These are phyloP conservation scores for Saccharomyces eubayanus DNA, from an alignment of 805 yeast genomes.

Conservation along the genomic window DNA sequence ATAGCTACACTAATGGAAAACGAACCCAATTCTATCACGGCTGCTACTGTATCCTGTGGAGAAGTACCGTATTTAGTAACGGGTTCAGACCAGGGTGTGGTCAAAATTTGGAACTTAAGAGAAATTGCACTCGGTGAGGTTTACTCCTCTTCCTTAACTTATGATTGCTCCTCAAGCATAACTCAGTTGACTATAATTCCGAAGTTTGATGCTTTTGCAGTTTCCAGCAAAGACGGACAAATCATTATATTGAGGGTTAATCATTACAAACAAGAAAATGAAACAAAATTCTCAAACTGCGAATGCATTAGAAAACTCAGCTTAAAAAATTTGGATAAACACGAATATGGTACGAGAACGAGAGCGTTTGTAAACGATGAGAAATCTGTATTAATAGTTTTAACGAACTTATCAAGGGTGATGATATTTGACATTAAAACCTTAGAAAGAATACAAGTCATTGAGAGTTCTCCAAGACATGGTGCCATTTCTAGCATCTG, in stretches of 20 bases:
- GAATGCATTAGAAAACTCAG: conserved; percentile 19
- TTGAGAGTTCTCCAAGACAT: conserved; percentile 51
- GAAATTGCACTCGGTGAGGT: conserved; percentile 56
- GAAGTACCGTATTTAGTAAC: conserved; percentile 62
- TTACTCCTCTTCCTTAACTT: conserved; percentile 40
- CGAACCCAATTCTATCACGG: conserved; percentile 42
- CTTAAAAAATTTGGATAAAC: conserved; percentile 17
- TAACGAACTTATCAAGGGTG: conserved; percentile 48
- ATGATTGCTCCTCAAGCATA: conserved; percentile 43
- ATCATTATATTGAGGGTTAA: conserved; percentile 34
- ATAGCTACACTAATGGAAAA: conserved; percentile 61
- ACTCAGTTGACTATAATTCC: conserved; percentile 44
- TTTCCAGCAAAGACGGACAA: conserved; percentile 34
- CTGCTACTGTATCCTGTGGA: conserved; percentile 47
- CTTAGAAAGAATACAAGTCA: conserved; percentile 35
- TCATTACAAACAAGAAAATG: conserved; percentile 15
- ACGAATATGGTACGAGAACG: conserved; percentile 39
- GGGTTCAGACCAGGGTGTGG: conserved; percentile 64
- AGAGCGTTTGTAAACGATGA: conserved; percentile 35
- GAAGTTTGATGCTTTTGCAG: conserved; percentile 51
- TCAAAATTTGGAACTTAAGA: conserved; percentile 71
- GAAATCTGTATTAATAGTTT: conserved; percentile 38
- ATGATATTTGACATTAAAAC: conserved; percentile 49
- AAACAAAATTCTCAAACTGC: conserved; percentile 9
- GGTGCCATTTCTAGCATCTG: conserved; percentile 61